Percentiles rank a stretch among this genome's conserved stretches.
phyloP scores from a whole-genome alignment of 257 asterid species.

The Solanum ossicruentum region DNA sequence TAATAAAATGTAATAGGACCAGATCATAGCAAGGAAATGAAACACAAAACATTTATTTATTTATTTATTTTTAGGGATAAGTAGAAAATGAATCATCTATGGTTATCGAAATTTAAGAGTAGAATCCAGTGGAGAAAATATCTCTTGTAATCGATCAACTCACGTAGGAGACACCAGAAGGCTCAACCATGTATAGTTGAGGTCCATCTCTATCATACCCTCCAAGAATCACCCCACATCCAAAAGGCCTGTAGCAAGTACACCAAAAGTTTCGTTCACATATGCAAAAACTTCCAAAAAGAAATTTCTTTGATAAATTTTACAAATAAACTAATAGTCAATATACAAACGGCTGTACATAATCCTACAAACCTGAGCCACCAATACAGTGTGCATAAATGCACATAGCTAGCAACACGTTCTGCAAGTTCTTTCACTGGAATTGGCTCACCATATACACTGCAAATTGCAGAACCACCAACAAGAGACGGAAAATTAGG shows the following conservation, averaged over 20 bases:
- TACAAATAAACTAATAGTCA: background rate
- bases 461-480: slow-evolving; percentile 20
- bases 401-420: slow-evolving; percentile 94
- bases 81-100: background rate
- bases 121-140: background rate
- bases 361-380: slow-evolving; percentile 72
- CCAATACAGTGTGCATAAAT: slow-evolving; percentile 90
- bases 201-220: slow-evolving; percentile 98
- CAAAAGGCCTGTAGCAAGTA: slow-evolving; percentile 59
- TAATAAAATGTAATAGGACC: background rate
- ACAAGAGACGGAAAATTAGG: background rate
- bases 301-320: background rate
- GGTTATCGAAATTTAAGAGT: background rate
- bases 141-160: slow-evolving; percentile 14
- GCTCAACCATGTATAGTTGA: slow-evolving; percentile 77
- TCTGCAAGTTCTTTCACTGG: slow-evolving; percentile 91
- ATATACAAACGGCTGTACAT: background rate
- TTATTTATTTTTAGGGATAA: background rate
- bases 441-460: slow-evolving; percentile 70
- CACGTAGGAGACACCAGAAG: slow-evolving; percentile 80
- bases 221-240: slow-evolving; percentile 86
- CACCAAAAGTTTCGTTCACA: background rate
- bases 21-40: background rate
- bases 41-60: background rate
- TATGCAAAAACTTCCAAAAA: background rate